phyloP scores from a whole-genome alignment of 352 stramenopile species.

The Thalassiosira mediterranea region DNA sequence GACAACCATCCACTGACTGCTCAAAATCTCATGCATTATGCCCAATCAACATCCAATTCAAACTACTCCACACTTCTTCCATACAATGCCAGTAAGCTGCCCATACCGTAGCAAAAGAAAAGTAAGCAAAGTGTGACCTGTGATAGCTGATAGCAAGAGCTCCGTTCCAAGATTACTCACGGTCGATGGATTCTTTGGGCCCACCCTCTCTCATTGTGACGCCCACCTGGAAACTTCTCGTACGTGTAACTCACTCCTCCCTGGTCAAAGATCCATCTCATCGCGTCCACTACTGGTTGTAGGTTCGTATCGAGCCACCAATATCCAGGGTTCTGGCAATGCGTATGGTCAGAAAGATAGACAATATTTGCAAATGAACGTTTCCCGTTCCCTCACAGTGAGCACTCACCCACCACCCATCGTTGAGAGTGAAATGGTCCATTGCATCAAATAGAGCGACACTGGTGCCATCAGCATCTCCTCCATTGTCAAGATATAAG shows the following conservation, averaged over 20 bases:
- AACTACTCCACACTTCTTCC: too few species aligned
- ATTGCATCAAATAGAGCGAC: constrained; percentile 64
- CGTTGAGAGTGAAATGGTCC: constrained; percentile 66
- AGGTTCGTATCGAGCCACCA: constrained; percentile 72
- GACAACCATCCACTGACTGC: too few species aligned
- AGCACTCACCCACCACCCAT: constrained; percentile 54
- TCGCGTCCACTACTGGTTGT: constrained; percentile 58
- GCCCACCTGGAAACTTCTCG: constrained; percentile 56
- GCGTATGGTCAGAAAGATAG: too few species aligned
- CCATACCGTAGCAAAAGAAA: background rate
- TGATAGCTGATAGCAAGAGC: background rate
- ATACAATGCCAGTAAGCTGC: constrained; percentile 42
- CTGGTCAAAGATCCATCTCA: constrained; percentile 50
- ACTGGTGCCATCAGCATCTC: constrained; percentile 59
- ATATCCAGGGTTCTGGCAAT: constrained; percentile 30
- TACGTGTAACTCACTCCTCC: constrained; percentile 46
- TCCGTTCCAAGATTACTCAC: constrained; percentile 6
- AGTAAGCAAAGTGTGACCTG: background rate
- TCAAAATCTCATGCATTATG: too few species aligned
- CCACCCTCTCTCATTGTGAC: constrained; percentile 76
- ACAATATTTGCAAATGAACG: background rate
- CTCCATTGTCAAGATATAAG: constrained; percentile 76
- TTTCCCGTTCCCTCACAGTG: background rate
- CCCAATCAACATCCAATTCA: too few species aligned
- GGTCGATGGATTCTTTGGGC: constrained; percentile 64